These are phyloP conservation scores for Hortaea sp. DNA, from an alignment of 2,329 filamentous ascomycete genomes.

Conservation along the genomic window DNA sequence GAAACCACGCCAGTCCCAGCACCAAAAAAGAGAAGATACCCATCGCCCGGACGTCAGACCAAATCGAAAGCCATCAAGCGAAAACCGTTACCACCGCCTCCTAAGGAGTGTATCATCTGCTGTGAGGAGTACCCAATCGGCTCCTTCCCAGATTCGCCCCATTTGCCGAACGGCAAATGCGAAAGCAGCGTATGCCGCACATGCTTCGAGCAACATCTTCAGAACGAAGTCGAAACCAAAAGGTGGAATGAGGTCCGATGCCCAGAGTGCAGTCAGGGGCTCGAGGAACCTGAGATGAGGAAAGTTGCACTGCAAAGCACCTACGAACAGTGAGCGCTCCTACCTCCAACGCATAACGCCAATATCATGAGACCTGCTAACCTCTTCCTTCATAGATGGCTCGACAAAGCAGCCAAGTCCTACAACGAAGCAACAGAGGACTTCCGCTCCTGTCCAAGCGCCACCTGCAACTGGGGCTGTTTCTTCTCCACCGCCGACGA, in stretches of 20 bases:
- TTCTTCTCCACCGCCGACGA: conserved; percentile 8
- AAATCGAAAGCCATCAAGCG: too few species aligned
- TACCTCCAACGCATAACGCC: too few species aligned
- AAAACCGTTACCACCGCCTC: background rate
- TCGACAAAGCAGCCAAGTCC: conserved; percentile 6
- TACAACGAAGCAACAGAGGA: conserved; percentile 2
- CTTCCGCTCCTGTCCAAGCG: conserved; percentile 3
- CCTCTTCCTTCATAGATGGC: conserved; percentile 4
- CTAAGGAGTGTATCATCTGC: conserved; percentile 11
- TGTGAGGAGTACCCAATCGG: conserved; percentile 2
- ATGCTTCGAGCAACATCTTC: conserved; percentile 9
- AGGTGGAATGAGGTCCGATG: conserved; percentile 6
- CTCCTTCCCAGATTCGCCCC: conserved; percentile 5
- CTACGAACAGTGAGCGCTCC: conserved; percentile 3
- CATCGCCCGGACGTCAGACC: too few species aligned
- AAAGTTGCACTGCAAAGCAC: conserved; percentile 3
- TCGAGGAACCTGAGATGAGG: conserved; percentile 7
- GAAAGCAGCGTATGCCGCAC: conserved; percentile 6
- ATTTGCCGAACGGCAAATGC: conserved; percentile 1
- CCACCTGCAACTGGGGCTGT: conserved; percentile 9
- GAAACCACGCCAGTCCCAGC: too few species aligned
- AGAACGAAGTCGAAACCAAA: conserved; percentile 6
- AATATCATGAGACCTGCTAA: too few species aligned
- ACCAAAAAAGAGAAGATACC: too few species aligned
- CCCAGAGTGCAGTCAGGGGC: conserved; percentile 8